phyloP scores from a whole-genome alignment of 306 rosid species.

The Notholithocarpus densiflorus region DNA sequence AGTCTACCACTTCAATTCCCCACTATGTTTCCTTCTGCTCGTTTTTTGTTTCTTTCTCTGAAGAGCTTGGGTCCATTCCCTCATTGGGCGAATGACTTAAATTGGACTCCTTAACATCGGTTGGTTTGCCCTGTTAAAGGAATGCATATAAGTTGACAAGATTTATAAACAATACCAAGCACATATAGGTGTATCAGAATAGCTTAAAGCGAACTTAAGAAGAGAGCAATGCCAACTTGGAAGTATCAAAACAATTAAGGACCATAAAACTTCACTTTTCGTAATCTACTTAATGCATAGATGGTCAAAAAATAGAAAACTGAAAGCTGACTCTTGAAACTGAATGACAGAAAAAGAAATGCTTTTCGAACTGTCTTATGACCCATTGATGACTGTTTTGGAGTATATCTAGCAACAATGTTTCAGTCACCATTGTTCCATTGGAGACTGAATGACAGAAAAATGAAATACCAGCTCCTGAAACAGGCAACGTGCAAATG shows the following conservation, averaged over 20 bases:
- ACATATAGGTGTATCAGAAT: background rate
- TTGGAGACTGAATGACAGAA: too few species aligned
- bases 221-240: constrained; percentile 3
- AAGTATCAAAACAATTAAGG: constrained; percentile 7
- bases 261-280: background rate
- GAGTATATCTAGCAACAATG: constrained; percentile 8
- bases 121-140: constrained; percentile 42
- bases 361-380: constrained; percentile 8
- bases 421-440: too few species aligned
- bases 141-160: constrained; percentile 14
- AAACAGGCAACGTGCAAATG: background rate
- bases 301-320: background rate
- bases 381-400: constrained; percentile 3
- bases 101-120: constrained; percentile 24
- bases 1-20: constrained; percentile 7
- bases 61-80: constrained; percentile 8
- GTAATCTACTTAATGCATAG: background rate
- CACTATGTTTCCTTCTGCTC: constrained; percentile 28
- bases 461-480: too few species aligned
- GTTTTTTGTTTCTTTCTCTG: constrained; percentile 29
- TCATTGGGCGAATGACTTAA: constrained; percentile 31
- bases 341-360: background rate
- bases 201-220: constrained; percentile 5
- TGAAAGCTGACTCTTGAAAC: background rate
- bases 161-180: constrained; percentile 17